Evolutionary conservation across 2,329 filamentous ascomycete species (phyloP).

Genomic region (Ophiostoma populinum): DNA sequence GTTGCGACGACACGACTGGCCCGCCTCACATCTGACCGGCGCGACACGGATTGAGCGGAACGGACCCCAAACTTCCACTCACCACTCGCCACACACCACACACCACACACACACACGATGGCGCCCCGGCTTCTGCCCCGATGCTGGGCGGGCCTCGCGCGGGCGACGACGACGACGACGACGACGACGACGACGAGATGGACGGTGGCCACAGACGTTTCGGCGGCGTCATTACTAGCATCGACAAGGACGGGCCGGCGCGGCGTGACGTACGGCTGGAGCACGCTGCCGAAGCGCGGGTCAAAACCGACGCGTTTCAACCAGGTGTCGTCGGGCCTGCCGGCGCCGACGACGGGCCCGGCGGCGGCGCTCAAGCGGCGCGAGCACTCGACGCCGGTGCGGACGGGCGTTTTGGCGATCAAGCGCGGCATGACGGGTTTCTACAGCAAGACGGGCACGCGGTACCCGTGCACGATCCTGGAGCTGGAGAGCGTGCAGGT

Average conservation of each 20-base stretch:
- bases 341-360: conserved; percentile 37
- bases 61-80: too few relatives aligned
- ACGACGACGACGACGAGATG: conserved; percentile 1
- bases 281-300: conserved; percentile 27
- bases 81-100: neutral
- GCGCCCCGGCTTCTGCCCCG: conserved; percentile 18
- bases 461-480: conserved; percentile 77
- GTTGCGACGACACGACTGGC: too few relatives aligned
- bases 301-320: conserved; percentile 43
- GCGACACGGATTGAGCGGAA: too few relatives aligned
- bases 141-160: conserved; percentile 13
- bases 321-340: conserved; percentile 37
- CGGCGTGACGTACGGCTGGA: conserved; percentile 44
- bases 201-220: neutral
- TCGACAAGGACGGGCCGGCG: conserved; percentile 17
- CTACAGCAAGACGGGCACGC: conserved; percentile 61
- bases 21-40: too few relatives aligned
- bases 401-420: conserved; percentile 66
- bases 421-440: conserved; percentile 96
- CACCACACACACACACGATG: conserved; percentile 13
- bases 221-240: neutral
- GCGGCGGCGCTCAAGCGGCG: conserved; percentile 43
- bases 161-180: conserved; percentile 3
- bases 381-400: conserved; percentile 41
- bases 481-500: conserved; percentile 90